These are phyloP conservation scores for Tylopilus plumbeoviolaceoides DNA, from an alignment of 768 basidiomycete genomes.

Conservation along the genomic window DNA sequence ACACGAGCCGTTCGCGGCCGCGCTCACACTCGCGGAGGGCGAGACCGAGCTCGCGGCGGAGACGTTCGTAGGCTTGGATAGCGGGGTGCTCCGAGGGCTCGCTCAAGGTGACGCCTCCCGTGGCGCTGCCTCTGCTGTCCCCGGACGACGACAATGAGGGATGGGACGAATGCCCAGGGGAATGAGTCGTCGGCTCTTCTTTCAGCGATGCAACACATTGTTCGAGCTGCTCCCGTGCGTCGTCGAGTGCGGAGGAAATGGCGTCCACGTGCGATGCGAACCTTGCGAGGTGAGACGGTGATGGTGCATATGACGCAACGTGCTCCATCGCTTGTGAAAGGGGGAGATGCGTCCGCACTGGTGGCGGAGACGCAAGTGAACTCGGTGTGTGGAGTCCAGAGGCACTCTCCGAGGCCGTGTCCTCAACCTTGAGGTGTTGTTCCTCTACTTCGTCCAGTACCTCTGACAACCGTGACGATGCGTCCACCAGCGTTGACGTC, in stretches of 20 bases:
- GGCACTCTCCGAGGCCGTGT: conserved; percentile 33
- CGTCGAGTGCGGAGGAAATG: conserved; percentile 62
- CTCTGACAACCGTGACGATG: conserved; percentile 55
- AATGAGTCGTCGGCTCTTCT: conserved; percentile 26
- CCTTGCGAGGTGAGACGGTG: conserved; percentile 62
- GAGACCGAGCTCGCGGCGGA: conserved; percentile 71
- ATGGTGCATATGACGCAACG: conserved; percentile 61
- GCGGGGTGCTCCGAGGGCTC: conserved; percentile 41
- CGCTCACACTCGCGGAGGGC: conserved; percentile 82
- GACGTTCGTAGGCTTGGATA: conserved; percentile 67
- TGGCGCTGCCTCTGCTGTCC: not conserved
- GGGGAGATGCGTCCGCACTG: conserved; percentile 8
- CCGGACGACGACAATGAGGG: conserved; percentile 18
- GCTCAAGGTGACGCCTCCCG: not conserved
- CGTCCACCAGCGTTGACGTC: conserved; percentile 63
- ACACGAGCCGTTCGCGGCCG: conserved; percentile 60
- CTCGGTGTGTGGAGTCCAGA: conserved; percentile 14
- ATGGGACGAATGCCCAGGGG: conserved; percentile 20
- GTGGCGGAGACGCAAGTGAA: conserved; percentile 17
- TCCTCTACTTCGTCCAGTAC: conserved; percentile 60
- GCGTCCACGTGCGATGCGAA: conserved; percentile 74
- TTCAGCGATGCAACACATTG: conserved; percentile 58
- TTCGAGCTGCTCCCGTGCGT: conserved; percentile 65
- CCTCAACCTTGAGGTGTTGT: conserved; percentile 44
- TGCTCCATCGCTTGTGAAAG: conserved; percentile 13